A percentile compares a stretch with the other conserved stretches of the same genome.
phyloP scores from a whole-genome alignment of 2,329 filamentous ascomycete species.

The Alternaria rosae region DNA sequence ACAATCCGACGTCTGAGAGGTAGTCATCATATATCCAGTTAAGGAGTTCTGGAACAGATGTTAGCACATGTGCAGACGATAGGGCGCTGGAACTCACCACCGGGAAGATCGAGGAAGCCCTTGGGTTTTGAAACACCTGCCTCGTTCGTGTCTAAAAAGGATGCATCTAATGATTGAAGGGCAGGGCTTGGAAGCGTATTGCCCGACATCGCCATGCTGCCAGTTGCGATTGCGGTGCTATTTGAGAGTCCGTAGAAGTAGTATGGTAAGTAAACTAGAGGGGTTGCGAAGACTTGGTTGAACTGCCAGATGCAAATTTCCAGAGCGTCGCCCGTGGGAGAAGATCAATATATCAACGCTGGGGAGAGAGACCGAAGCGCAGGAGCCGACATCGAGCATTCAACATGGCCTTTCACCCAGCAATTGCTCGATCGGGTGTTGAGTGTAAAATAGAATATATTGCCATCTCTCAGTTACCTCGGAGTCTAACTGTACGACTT shows the following conservation, averaged over 20 bases:
- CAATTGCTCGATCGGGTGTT: background rate
- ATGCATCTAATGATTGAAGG: background rate
- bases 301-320: no score
- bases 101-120: background rate
- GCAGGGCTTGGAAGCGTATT: background rate
- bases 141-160: background rate
- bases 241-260: no score
- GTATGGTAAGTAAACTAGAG: no score
- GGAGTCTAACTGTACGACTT: no score
- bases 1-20: background rate
- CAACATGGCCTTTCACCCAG: background rate
- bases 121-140: background rate
- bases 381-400: background rate
- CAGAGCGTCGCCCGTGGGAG: background rate
- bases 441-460: no score
- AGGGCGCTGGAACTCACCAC: no score
- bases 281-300: no score
- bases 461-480: no score
- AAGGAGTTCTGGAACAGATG: background rate
- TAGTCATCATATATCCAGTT: background rate
- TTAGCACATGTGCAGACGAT: no score
- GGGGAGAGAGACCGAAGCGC: no score
- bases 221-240: background rate
- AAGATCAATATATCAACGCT: background rate
- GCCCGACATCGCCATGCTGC: background rate